Percentiles rank a stretch among this genome's conserved stretches.
Evolutionary conservation across 495 filamentous ascomycete genomes (phyloP).

Genomic region (Podospora conica): DNA sequence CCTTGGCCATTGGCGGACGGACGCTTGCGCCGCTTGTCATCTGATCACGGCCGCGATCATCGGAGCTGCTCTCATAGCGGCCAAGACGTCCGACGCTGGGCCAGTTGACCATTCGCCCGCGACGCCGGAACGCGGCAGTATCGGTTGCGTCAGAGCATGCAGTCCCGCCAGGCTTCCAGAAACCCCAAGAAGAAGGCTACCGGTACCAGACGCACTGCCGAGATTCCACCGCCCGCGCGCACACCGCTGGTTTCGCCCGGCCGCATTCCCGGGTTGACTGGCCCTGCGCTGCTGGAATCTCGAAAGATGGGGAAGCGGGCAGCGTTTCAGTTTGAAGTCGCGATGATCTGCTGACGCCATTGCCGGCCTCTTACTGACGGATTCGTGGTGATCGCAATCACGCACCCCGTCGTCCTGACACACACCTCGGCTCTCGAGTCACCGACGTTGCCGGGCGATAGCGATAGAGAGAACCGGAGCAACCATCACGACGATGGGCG

Average conservation of each 20-base stretch:
- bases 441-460: neutral
- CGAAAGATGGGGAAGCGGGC: neutral
- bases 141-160: constrained; percentile 7
- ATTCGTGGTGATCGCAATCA: neutral
- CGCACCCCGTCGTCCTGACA: neutral
- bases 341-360: constrained; percentile 5
- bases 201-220: neutral
- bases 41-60: constrained; percentile 2
- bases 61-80: neutral
- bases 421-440: neutral
- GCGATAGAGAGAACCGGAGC: neutral
- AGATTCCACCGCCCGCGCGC: neutral
- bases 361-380: neutral
- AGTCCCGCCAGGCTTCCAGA: constrained; percentile 6
- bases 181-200: constrained; percentile 1
- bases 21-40: constrained; percentile 4
- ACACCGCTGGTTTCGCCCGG: constrained; percentile 9
- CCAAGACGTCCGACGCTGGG: neutral
- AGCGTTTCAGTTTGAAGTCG: constrained; percentile 2
- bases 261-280: constrained; percentile 1
- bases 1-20: constrained; percentile 1
- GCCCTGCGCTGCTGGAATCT: neutral
- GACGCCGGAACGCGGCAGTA: neutral
- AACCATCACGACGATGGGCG: neutral
- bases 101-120: neutral